Evolutionary conservation across 108 stramenopile species (phyloP).

Genomic region (Skeletonema costatum): DNA sequence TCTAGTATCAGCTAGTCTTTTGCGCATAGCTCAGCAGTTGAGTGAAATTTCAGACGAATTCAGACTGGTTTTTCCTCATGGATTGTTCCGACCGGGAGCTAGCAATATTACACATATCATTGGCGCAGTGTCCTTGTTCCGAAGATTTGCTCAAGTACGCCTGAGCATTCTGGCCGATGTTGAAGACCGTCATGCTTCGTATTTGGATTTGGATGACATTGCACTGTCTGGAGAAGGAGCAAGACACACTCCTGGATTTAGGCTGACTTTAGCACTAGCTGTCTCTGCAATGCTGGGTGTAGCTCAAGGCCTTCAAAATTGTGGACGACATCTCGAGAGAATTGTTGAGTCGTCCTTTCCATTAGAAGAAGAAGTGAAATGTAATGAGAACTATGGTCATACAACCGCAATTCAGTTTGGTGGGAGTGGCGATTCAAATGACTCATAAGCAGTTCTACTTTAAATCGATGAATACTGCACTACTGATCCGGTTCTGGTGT

Average conservation of each 20-base stretch:
- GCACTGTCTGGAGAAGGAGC: constrained; percentile 4
- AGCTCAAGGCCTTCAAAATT: constrained; percentile 2
- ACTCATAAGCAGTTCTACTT: too few relatives aligned
- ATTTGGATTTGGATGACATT: constrained; percentile 14
- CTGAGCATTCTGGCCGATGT: constrained; percentile 9
- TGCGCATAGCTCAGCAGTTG: constrained; percentile 10
- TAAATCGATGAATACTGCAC: background rate
- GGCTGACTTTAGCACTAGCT: constrained; percentile 19
- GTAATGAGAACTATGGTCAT: background rate
- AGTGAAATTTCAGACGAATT: constrained; percentile 12
- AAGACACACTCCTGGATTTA: constrained; percentile 21
- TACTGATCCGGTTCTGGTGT: constrained; percentile 13
- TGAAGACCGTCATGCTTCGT: constrained; percentile 13
- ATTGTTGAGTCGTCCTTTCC: constrained; percentile 17
- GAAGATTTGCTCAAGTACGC: constrained; percentile 15
- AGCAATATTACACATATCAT: constrained; percentile 10
- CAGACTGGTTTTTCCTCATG: constrained; percentile 22
- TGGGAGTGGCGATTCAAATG: background rate
- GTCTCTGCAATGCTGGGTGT: constrained; percentile 7
- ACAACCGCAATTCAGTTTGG: background rate
- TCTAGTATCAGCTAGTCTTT: constrained; percentile 10
- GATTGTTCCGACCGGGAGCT: constrained; percentile 12
- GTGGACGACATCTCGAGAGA: constrained; percentile 13
- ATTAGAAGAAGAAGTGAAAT: constrained; percentile 7
- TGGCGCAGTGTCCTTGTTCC: constrained; percentile 12